phyloP scores from a whole-genome alignment of 2,329 filamentous ascomycete species.

The Pseudocercospora eumusae region DNA sequence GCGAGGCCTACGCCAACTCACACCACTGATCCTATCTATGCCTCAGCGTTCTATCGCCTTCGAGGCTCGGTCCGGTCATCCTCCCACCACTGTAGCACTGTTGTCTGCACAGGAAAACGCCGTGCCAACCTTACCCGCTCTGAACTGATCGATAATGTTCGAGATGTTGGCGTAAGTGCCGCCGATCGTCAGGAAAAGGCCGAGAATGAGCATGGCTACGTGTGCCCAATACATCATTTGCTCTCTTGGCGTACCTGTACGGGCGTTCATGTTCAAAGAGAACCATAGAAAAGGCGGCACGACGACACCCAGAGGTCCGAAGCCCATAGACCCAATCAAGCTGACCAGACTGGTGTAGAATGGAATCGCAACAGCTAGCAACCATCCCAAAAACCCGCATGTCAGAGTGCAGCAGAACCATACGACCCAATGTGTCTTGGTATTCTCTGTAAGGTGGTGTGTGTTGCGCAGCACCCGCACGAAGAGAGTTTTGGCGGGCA shows the following conservation, averaged over 20 bases:
- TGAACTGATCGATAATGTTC: slow-evolving; percentile 24
- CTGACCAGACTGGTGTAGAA: slow-evolving; percentile 25
- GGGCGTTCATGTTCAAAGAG: slow-evolving; percentile 7
- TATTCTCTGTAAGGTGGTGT: slow-evolving; percentile 25
- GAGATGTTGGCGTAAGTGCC: slow-evolving; percentile 43
- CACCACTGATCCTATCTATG: too few relatives aligned
- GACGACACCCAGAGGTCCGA: slow-evolving; percentile 15
- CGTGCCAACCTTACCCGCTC: slow-evolving; percentile 19
- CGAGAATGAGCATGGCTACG: slow-evolving; percentile 37
- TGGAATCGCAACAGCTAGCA: slow-evolving; percentile 25
- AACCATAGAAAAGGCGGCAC: slow-evolving; percentile 23
- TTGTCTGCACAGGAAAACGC: slow-evolving; percentile 25
- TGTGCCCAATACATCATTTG: slow-evolving; percentile 12
- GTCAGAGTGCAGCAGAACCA: slow-evolving; percentile 23
- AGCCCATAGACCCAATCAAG: slow-evolving; percentile 24
- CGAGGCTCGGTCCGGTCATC: not conserved
- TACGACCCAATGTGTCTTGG: slow-evolving; percentile 22
- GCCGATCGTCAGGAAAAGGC: slow-evolving; percentile 49
- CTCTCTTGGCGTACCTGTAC: slow-evolving; percentile 7
- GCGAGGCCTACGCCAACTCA: not conserved
- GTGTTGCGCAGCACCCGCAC: slow-evolving; percentile 26
- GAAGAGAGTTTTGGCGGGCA: slow-evolving; percentile 30
- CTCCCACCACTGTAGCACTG: slow-evolving; percentile 14
- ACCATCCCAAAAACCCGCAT: slow-evolving; percentile 18
- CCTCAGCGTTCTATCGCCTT: too few relatives aligned